Evolutionary conservation across 495 filamentous ascomycete species (phyloP), one percentile per base, ranked within the genome.

Genomic region (Lasiosphaeria hispida): DNA sequence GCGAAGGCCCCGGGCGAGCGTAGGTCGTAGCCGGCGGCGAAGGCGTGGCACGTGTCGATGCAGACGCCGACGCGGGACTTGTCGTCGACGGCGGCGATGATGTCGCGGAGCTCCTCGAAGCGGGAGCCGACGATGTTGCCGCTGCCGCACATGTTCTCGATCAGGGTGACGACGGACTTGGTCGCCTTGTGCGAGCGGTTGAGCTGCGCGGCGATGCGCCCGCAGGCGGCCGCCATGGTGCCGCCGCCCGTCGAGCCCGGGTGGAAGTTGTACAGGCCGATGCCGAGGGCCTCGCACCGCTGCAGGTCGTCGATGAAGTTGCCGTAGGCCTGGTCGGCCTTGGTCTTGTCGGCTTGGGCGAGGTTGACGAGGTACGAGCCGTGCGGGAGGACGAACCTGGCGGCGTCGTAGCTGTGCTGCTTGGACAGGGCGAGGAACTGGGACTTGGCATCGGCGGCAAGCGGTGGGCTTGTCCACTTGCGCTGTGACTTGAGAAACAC

Each of bases 331-430:
- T 97, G 90, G n/a, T 84, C 81, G 15, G 91, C 87, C 65, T 94
- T 96, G 15, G 78, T 80, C 33, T 81, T 70, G 63, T 96, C 91
- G 13, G 81, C 75, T 66, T 96, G 89, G 1, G 94, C 94, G 30
- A 97, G 86, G 68, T 98, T 98, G 62, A 98, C 90, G 10, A 98
- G 85, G 69, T 98, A 98, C 3, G 90, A 96, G 42, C 93, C 94
- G 69, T 98, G 94, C 0, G 94, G 94, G 2, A 98, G 79, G 49
- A 92, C 77, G 64, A 90, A 85, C 36, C 73, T 80, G 77, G 67
- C 71, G 11, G 84, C 81, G 65, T 95, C 85, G 69, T 93, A 96
- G 33, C 78, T 74, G 65, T 96, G 84, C 60, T 88, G 77, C 37
- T 77, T 72, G 61, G 87, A 91, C 33, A 83, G 72, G 23, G 77